phyloP scores from a whole-genome alignment of 345 rosid genomes.

The Ricinus communis region DNA sequence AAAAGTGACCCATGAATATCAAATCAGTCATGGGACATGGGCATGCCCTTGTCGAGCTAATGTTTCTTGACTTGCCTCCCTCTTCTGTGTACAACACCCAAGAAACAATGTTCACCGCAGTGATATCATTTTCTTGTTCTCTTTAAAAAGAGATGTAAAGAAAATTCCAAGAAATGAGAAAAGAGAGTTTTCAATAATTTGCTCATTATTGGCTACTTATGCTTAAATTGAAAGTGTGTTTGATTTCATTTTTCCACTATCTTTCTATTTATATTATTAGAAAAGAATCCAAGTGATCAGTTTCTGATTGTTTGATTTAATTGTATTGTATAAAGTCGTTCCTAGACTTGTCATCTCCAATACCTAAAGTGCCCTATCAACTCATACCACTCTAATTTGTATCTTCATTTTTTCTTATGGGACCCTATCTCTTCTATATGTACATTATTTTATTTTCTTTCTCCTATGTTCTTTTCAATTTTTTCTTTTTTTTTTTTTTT shows the following conservation, averaged over 20 bases:
- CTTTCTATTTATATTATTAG: background rate
- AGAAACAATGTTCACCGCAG: background rate
- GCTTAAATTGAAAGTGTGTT: constrained; percentile 19
- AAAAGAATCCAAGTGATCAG: background rate
- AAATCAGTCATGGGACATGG: constrained; percentile 25
- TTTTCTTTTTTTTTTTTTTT: no score
- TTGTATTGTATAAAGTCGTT: background rate
- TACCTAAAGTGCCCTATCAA: no score
- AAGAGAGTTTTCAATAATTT: constrained; percentile 14
- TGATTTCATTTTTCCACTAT: background rate
- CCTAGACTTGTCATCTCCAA: no score
- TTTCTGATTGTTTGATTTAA: background rate
- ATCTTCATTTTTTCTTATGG: no score
- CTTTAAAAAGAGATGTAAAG: background rate
- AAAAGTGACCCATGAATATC: background rate
- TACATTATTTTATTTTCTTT: no score
- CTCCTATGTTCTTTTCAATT: no score
- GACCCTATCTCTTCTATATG: no score
- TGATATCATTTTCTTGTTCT: background rate
- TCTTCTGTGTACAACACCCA: background rate
- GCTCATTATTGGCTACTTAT: constrained; percentile 25
- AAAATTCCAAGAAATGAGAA: background rate
- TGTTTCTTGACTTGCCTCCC: constrained; percentile 22
- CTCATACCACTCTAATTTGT: no score
- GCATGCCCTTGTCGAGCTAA: constrained; percentile 28